Evolutionary conservation across 768 basidiomycete species (phyloP).

Genomic region (Kwoniella dendrophila): DNA sequence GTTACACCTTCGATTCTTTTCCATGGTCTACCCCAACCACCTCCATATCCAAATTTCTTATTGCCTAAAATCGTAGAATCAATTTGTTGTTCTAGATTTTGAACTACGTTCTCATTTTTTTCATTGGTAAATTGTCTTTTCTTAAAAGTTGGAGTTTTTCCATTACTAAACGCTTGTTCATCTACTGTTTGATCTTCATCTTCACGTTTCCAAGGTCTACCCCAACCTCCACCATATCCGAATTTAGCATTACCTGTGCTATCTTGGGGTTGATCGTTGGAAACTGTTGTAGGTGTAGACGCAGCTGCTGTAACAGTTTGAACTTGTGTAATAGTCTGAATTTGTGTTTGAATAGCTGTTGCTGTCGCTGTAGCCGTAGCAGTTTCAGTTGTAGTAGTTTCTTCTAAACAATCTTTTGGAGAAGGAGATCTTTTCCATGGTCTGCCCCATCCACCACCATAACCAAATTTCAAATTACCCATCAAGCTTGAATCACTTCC

Average conservation of each 20-base stretch:
- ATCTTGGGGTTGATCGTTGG: neutral
- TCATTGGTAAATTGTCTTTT: no score
- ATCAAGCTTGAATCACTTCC: neutral
- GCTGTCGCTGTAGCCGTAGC: neutral
- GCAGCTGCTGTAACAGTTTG: no score
- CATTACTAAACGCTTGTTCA: no score
- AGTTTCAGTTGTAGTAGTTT: neutral
- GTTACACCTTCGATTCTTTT: no score
- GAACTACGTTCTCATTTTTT: no score
- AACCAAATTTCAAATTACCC: constrained; percentile 4
- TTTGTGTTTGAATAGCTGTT: neutral
- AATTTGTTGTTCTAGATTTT: no score
- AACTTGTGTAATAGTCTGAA: neutral
- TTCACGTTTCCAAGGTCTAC: constrained; percentile 5
- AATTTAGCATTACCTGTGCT: constrained; percentile 15
- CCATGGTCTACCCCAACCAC: constrained; percentile 19
- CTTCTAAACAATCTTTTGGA: constrained; percentile 2
- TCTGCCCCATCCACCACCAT: constrained; percentile 8
- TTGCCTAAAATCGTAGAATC: no score
- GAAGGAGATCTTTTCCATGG: neutral
- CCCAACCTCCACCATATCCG: constrained; percentile 17
- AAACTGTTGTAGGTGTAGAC: neutral
- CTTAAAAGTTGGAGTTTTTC: no score
- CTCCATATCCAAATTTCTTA: constrained; percentile 2
- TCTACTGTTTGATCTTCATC: neutral